Evolutionary conservation across 495 filamentous ascomycete species (phyloP).

Genomic region (Pyrenula aspistea): DNA sequence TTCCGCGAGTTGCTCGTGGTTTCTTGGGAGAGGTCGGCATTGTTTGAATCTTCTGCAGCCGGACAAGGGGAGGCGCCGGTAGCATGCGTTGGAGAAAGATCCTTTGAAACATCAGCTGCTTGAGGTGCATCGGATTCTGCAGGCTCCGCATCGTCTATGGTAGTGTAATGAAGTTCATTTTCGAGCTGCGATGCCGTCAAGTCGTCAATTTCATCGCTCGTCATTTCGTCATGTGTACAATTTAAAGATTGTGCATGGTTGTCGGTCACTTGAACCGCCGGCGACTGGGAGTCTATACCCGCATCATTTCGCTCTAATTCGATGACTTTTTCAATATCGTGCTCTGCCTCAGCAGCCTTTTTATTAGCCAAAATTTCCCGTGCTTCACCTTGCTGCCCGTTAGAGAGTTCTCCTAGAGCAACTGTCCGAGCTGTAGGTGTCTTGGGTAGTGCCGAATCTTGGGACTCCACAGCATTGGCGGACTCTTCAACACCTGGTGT

Average conservation of each 20-base stretch:
- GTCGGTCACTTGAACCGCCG: neutral
- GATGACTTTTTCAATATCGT: constrained; percentile 1
- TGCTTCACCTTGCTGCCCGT: neutral
- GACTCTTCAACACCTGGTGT: neutral
- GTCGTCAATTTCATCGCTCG: constrained; percentile 28
- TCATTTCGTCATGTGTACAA: constrained; percentile 11
- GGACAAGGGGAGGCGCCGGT: neutral
- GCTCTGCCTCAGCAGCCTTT: neutral
- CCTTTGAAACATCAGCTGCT: neutral
- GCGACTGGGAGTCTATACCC: neutral
- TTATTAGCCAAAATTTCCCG: neutral
- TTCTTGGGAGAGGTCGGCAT: neutral
- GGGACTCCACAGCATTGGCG: neutral
- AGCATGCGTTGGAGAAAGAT: neutral
- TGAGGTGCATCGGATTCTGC: neutral
- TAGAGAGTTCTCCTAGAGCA: neutral
- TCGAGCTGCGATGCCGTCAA: constrained; percentile 33
- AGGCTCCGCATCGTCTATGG: constrained; percentile 2
- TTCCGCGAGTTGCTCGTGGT: neutral
- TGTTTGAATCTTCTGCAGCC: neutral
- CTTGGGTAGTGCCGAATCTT: neutral
- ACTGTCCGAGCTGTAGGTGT: neutral
- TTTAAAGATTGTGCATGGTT: constrained; percentile 5
- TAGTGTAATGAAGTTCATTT: constrained; percentile 18
- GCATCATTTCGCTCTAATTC: neutral